phyloP scores from a whole-genome alignment of 2,329 filamentous ascomycete species.

The Fusarium floridanum region DNA sequence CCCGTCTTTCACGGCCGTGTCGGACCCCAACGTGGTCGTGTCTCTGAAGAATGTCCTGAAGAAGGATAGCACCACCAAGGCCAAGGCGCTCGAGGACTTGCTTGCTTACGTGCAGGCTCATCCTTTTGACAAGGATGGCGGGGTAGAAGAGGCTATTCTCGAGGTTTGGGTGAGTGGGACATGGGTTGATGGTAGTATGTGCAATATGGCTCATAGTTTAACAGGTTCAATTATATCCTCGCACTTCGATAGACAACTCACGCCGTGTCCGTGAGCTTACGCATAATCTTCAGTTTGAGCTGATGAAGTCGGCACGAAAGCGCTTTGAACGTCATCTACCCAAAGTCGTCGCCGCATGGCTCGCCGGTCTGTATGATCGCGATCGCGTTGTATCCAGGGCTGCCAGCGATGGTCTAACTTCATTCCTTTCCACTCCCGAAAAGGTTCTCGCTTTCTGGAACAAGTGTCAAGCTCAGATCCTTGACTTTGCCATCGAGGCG shows the following conservation, averaged over 20 bases:
- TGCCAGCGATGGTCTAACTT: conserved; percentile 81
- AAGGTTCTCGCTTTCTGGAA: conserved; percentile 84
- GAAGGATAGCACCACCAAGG: conserved; percentile 92
- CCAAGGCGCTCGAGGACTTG: conserved; percentile 90
- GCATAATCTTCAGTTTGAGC: conserved; percentile 77
- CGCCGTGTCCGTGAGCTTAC: conserved; percentile 89
- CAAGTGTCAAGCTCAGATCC: conserved; percentile 82
- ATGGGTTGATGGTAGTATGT: not conserved
- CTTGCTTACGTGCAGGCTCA: conserved; percentile 71
- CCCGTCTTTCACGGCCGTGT: conserved; percentile 81
- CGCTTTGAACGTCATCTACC: conserved; percentile 85
- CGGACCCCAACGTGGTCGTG: conserved; percentile 85
- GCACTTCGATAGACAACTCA: conserved; percentile 89
- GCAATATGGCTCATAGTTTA: conserved; percentile 17
- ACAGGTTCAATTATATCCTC: conserved; percentile 87
- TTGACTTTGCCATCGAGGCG: conserved; percentile 85
- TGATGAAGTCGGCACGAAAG: conserved; percentile 77
- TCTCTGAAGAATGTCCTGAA: conserved; percentile 94
- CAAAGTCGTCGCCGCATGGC: conserved; percentile 87
- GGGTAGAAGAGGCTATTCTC: conserved; percentile 83
- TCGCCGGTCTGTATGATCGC: conserved; percentile 88
- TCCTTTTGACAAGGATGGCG: conserved; percentile 67
- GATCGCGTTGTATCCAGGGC: conserved; percentile 82
- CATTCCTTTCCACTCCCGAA: conserved; percentile 82
- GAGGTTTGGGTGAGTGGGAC: conserved; percentile 80